phyloP scores from a whole-genome alignment of 768 basidiomycete genomes.

The Macrocybe gigantea region DNA sequence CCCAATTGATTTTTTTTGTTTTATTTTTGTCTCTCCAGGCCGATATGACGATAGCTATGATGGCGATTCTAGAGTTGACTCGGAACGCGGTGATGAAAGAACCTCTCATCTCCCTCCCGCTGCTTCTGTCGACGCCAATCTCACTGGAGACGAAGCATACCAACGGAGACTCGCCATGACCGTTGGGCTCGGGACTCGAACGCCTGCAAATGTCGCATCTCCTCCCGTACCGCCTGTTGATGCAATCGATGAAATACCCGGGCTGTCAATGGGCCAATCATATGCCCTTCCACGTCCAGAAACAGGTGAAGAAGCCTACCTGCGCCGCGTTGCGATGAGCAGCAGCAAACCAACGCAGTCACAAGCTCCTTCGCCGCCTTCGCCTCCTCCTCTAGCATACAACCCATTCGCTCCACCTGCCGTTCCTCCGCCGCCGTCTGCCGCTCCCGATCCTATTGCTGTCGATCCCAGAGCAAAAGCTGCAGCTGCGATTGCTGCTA shows the following conservation, averaged over 20 bases:
- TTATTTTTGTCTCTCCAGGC: constrained; percentile 12
- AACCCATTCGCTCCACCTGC: constrained; percentile 66
- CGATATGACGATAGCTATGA: constrained; percentile 47
- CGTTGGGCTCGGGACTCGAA: constrained; percentile 16
- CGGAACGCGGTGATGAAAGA: constrained; percentile 24
- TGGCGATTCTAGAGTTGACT: constrained; percentile 51
- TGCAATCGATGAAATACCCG: constrained; percentile 16
- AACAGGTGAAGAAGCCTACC: constrained; percentile 66
- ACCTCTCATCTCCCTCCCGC: constrained; percentile 19
- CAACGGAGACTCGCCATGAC: constrained; percentile 72
- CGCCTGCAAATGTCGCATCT: constrained; percentile 8
- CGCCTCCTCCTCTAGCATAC: constrained; percentile 54
- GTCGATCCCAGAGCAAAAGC: constrained; percentile 69
- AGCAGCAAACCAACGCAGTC: constrained; percentile 19
- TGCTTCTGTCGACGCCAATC: constrained; percentile 33
- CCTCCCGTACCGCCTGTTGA: constrained; percentile 16
- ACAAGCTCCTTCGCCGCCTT: constrained; percentile 25
- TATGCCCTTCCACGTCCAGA: constrained; percentile 22
- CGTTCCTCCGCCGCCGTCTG: constrained; percentile 51
- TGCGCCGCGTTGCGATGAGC: constrained; percentile 56
- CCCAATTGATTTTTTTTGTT: constrained; percentile 4
- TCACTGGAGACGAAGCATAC: constrained; percentile 78
- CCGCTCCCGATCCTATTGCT: constrained; percentile 28
- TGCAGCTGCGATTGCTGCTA: constrained; percentile 81
- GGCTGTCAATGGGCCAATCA: constrained; percentile 5